Evolutionary conservation across 768 basidiomycete genomes (phyloP), one percentile per base, ranked within the genome.

Genomic region (Neoboletus brunneissimus): DNA sequence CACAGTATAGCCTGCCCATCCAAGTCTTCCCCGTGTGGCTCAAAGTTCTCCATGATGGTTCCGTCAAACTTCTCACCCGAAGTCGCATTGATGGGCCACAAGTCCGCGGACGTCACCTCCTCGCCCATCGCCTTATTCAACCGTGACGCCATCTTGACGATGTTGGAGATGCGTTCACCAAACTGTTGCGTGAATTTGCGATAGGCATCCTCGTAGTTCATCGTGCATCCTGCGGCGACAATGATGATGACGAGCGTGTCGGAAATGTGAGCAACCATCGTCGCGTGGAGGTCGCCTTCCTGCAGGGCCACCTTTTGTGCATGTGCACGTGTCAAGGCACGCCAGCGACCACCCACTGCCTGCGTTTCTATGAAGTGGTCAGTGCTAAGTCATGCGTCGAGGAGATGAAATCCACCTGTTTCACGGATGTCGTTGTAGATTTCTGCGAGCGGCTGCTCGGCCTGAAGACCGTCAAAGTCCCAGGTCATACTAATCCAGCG

Each of bases 91-190:
- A 81, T 62, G 18, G 79, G 74, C 64, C 84, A 81, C 56, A 86
- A 62, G 59, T 86, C 84, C 51, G 79, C 80, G 2, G 77, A 80
- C 2, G 81, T 81, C 45, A 87, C 74, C 49, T 80, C 81, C 66
- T 85, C 81, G 0, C 84, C 83, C 47, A 85, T 77, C 12, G 79
- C 79, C 64, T 79, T 82, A 60, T 73, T 72, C 34, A 73, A 41
- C 37, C 69, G 62, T 1, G 62, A 46, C 0, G 73, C 67, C 68
- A 70, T 63, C 50, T 65, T 71, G 35, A 74, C 72, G 1, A 73
- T 58, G 47, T 72, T 74, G 48, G 70, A 69, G 6, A 73, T 45
- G 9, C 70, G 72, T 48, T 73, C 72, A 5, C 71, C 72, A 20
- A 75, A 73, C 57, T 66, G 67, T 62, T 70, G 70, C 4, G 70